Percentiles rank a stretch among this genome's conserved stretches.
These are phyloP conservation scores for Candida arabinofermentans DNA, from an alignment of 805 yeast genomes.

Conservation along the genomic window DNA sequence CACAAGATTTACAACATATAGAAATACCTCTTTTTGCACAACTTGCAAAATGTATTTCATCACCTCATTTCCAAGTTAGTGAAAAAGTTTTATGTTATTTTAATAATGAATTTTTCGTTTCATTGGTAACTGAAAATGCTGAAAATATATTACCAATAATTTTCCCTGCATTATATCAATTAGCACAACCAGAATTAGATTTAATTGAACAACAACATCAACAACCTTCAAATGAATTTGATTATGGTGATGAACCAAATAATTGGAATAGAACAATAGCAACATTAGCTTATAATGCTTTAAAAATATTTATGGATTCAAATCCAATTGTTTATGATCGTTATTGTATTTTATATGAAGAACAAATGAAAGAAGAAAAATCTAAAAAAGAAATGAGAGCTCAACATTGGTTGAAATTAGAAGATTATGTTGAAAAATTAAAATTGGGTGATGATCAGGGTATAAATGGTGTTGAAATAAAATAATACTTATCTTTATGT, in stretches of 20 bases:
- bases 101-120: slow-evolving; percentile 91
- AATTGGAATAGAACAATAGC: slow-evolving; percentile 96
- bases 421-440: slow-evolving; percentile 47
- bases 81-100: slow-evolving; percentile 92
- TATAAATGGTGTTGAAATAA: slow-evolving; percentile 58
- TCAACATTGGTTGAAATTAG: slow-evolving; percentile 69
- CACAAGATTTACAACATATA: slow-evolving; percentile 83
- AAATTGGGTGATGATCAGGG: slow-evolving; percentile 25
- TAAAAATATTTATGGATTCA: slow-evolving; percentile 88
- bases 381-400: slow-evolving; percentile 57
- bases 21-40: slow-evolving; percentile 93
- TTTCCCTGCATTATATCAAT: slow-evolving; percentile 84
- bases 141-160: slow-evolving; percentile 90
- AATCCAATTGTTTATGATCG: slow-evolving; percentile 89
- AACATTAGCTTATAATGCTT: slow-evolving; percentile 83
- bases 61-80: slow-evolving; percentile 95
- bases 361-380: slow-evolving; percentile 69
- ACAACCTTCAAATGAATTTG: slow-evolving; percentile 29
- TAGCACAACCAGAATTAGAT: slow-evolving; percentile 46
- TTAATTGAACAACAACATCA: slow-evolving; percentile 28
- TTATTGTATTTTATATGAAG: slow-evolving; percentile 83
- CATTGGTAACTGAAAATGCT: slow-evolving; percentile 86
- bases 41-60: slow-evolving; percentile 86
- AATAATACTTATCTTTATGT: slow-evolving; percentile 5
- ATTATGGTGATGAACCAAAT: slow-evolving; percentile 36